Evolutionary conservation across 2,329 filamentous ascomycete genomes (phyloP), one percentile per base, ranked within the genome.

Genomic region (Alternaria solani): DNA sequence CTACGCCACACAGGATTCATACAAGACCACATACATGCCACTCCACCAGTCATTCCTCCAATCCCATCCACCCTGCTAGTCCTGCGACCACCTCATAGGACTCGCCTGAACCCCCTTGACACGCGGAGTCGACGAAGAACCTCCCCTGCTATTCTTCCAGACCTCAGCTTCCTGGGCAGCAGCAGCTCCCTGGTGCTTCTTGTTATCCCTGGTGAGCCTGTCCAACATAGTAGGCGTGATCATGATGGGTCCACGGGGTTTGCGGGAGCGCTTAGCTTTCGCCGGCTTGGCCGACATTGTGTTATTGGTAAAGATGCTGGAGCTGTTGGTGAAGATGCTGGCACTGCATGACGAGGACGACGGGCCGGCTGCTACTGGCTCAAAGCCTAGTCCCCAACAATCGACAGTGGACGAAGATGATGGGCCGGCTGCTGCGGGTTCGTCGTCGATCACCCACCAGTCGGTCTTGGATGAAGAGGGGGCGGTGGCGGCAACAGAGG

Each of bases 21-120:
- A 23, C 18, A 23, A 0, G 18, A 4, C 7, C 18, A 41, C 18
- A 23, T 20, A 3, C 14, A n/a, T 25, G 1, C 44, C 28, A 7
- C 14, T 4, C 32, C 14, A 25, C 4, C 7, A 23, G 0, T 20
- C 12, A n/a, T 48, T 2, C 11, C 5, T 30, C 1, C 14, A 7
- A 7, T n/a, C 5, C 20, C 46, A 1, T 48, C 20, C 20, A 25
- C 5, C 4, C 6, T 18, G 23, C 30, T 28, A 60, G 12, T 60
- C 41, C 28, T 60, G 53, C 12, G 47, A 57, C 57, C 57, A 60
- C 14, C 54, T 39, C 8, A 60, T 48, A 7, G 57, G 57, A 8
- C 51, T 57, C n/a, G 57, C 57, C 3, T 41, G 46, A 34, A 36
- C 20, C 2, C 20, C 41, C 2, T 32, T 34, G 5, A 12, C 20